Conservation (phyloP, 305 asterid genomes). For the Fraxinus greggii region DNA sequence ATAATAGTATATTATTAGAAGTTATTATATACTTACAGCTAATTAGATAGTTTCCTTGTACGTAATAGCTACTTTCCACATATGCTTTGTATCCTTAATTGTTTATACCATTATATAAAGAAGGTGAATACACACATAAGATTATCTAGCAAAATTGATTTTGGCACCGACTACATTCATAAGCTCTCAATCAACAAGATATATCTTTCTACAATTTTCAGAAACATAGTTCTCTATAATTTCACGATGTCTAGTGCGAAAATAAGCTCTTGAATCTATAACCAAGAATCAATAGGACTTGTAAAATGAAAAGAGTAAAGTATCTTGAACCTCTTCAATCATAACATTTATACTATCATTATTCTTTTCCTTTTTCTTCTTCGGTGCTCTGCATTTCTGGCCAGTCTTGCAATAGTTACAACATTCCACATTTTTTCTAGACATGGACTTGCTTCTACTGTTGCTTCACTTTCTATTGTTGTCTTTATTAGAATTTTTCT, state of each 20-base stretch:
- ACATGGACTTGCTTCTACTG: neutral
- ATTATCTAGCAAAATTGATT: no score
- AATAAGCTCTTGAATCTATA: neutral
- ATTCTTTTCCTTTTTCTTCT: neutral
- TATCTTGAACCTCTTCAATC: neutral
- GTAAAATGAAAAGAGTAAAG: neutral
- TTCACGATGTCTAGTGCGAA: neutral
- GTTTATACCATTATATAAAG: no score
- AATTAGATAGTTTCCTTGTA: no score
- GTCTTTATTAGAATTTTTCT: neutral
- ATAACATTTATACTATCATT: neutral
- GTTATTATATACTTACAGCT: no score
- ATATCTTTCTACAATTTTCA: neutral
- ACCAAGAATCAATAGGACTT: neutral
- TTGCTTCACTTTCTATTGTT: neutral
- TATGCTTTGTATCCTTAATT: no score
- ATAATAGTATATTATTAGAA: no score
- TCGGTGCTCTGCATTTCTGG: neutral
- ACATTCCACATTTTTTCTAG: neutral
- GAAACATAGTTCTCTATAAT: neutral
- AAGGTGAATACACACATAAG: no score
- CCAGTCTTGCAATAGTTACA: neutral
- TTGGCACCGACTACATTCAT: neutral
- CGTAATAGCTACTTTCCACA: no score
- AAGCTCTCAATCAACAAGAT: neutral